Conservation (phyloP, 768 basidiomycete genomes). For the Boletus coccyginus region DNA sequence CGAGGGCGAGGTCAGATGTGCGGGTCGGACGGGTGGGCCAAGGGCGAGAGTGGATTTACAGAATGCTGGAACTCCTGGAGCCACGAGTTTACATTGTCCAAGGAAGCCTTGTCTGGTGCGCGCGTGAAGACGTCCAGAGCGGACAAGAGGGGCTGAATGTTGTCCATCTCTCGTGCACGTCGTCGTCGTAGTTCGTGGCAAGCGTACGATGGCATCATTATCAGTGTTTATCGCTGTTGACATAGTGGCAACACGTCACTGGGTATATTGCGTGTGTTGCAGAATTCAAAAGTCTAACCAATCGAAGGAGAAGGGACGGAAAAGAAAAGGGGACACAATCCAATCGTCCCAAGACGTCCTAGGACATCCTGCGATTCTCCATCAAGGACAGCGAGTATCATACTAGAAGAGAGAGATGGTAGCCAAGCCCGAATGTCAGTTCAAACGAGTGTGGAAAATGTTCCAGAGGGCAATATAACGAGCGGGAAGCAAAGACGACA, state of each 20-base stretch:
- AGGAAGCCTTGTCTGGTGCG: conserved; percentile 77
- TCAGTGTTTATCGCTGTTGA: conserved; percentile 33
- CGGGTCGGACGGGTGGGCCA: conserved; percentile 52
- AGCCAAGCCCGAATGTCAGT: conserved; percentile 52
- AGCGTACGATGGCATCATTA: conserved; percentile 12
- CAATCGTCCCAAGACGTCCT: conserved; percentile 26
- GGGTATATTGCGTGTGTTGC: conserved; percentile 32
- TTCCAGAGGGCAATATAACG: conserved; percentile 39
- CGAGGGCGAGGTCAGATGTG: conserved; percentile 66
- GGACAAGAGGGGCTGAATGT: conserved; percentile 68
- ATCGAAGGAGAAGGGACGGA: conserved; percentile 3
- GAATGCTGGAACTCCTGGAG: conserved; percentile 99
- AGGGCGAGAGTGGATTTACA: conserved; percentile 83
- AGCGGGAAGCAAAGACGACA: conserved; percentile 33
- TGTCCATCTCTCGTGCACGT: conserved; percentile 47
- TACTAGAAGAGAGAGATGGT: conserved; percentile 49
- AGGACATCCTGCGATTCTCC: conserved; percentile 23
- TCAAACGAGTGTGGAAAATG: conserved; percentile 56
- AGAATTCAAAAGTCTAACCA: conserved; percentile 17
- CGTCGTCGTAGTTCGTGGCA: conserved; percentile 10
- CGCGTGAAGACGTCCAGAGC: conserved; percentile 78
- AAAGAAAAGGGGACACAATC: conserved; percentile 11
- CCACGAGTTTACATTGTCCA: conserved; percentile 91
- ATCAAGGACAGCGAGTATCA: conserved; percentile 41
- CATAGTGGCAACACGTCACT: conserved; percentile 32